phyloP scores from a whole-genome alignment of 257 asterid genomes.

The Plantago major region DNA sequence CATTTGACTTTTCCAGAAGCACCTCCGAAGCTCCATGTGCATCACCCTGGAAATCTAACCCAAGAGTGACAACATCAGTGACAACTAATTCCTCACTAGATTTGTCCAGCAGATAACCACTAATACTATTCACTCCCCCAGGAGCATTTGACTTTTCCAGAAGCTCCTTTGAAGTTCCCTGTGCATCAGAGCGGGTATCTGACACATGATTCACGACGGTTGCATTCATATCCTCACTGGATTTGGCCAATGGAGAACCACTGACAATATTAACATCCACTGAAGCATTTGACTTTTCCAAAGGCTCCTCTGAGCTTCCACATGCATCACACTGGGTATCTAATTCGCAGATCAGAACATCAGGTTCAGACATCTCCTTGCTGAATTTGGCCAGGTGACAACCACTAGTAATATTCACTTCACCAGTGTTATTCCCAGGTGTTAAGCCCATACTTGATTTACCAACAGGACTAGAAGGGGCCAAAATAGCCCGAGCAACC shows the following conservation, averaged over 20 bases:
- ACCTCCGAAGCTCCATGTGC: conserved; percentile 26
- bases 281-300: conserved; percentile 23
- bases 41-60: conserved; percentile 25
- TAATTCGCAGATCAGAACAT: conserved; percentile 18
- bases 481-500: conserved; percentile 65
- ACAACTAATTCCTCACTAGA: conserved; percentile 23
- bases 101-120: conserved; percentile 30
- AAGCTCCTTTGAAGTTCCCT: conserved; percentile 24
- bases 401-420: conserved; percentile 23
- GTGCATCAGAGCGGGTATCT: conserved; percentile 26
- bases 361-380: conserved; percentile 24
- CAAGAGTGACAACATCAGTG: conserved; percentile 16
- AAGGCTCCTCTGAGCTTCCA: conserved; percentile 25
- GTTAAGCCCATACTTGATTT: conserved; percentile 23
- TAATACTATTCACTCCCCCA: conserved; percentile 23
- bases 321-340: conserved; percentile 27
- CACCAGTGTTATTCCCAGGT: conserved; percentile 27
- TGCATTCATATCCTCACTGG: neutral
- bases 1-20: conserved; percentile 22
- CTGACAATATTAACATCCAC: neutral
- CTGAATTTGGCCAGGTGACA: conserved; percentile 25
- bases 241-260: neutral
- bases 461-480: conserved; percentile 36
- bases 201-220: conserved; percentile 6
- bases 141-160: conserved; percentile 26